Percentiles rank a stretch among this genome's conserved stretches.
phyloP scores from a whole-genome alignment of 1,139 yeast genomes.

The Candida albicans region DNA sequence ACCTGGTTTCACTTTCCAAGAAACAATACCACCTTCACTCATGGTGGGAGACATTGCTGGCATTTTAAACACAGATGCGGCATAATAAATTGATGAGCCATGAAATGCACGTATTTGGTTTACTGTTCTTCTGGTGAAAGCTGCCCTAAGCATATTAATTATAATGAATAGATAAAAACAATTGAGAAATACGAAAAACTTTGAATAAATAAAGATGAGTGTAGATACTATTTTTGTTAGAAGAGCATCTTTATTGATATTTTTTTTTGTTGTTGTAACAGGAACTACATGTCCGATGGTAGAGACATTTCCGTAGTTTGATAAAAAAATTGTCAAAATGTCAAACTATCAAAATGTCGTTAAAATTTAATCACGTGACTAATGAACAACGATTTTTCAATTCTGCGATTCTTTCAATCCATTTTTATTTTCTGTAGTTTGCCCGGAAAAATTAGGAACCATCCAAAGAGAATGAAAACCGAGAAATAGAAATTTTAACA shows the following conservation, averaged over 20 bases:
- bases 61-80: conserved; percentile 74
- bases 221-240: not conserved
- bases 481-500: no score
- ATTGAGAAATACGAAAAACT: not conserved
- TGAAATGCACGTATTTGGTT: conserved; percentile 19
- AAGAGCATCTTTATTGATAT: not conserved
- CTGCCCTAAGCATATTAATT: conserved; percentile 14
- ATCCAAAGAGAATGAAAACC: no score
- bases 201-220: not conserved
- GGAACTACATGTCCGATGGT: conserved; percentile 5
- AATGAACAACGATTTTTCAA: not conserved
- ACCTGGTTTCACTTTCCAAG: conserved; percentile 88
- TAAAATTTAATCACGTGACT: not conserved
- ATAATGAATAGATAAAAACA: conserved; percentile 1
- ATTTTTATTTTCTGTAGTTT: no score
- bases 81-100: conserved; percentile 22
- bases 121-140: conserved; percentile 9
- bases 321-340: not conserved
- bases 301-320: conserved; percentile 5
- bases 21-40: conserved; percentile 96
- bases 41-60: conserved; percentile 99
- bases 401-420: not conserved
- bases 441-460: conserved; percentile 1
- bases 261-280: not conserved
- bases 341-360: no score